Evolutionary conservation across 768 basidiomycete genomes (phyloP).

Genomic region (Suillus hirtellus): DNA sequence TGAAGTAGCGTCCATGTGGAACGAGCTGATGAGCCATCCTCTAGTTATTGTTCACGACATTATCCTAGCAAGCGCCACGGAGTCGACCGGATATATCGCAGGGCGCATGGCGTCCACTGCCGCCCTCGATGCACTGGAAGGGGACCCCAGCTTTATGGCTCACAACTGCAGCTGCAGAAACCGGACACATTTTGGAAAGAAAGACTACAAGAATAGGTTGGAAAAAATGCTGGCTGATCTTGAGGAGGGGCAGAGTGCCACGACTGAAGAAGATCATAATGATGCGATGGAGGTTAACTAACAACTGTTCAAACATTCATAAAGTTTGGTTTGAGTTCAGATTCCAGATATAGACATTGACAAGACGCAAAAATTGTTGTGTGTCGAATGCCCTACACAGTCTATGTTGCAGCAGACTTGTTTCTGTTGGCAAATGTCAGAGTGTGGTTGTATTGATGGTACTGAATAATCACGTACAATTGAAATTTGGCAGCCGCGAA

Average conservation of each 20-base stretch:
- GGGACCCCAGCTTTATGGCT: slow-evolving; percentile 60
- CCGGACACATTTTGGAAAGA: slow-evolving; percentile 31
- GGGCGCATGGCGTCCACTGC: slow-evolving; percentile 59
- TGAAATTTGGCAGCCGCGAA: slow-evolving; percentile 63
- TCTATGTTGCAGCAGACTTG: slow-evolving; percentile 5
- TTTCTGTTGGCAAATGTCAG: neutral
- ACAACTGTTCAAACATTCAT: neutral
- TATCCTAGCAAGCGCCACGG: slow-evolving; percentile 58
- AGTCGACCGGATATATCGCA: slow-evolving; percentile 51
- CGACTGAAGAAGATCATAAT: neutral
- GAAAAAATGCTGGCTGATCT: slow-evolving; percentile 31
- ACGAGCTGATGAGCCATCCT: slow-evolving; percentile 18
- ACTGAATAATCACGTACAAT: slow-evolving; percentile 46
- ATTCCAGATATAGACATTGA: neutral
- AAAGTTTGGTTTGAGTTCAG: neutral
- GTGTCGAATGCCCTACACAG: neutral
- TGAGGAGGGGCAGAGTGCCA: slow-evolving; percentile 16
- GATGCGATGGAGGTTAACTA: neutral
- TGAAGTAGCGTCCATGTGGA: slow-evolving; percentile 11
- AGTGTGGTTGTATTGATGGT: neutral
- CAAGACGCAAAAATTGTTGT: neutral
- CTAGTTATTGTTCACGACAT: slow-evolving; percentile 70
- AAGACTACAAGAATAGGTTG: slow-evolving; percentile 39
- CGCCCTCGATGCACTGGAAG: slow-evolving; percentile 71
- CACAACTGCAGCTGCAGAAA: slow-evolving; percentile 68